Conservation (phyloP, 2,329 filamentous ascomycete species). For the Arthrobotrys iridis region DNA sequence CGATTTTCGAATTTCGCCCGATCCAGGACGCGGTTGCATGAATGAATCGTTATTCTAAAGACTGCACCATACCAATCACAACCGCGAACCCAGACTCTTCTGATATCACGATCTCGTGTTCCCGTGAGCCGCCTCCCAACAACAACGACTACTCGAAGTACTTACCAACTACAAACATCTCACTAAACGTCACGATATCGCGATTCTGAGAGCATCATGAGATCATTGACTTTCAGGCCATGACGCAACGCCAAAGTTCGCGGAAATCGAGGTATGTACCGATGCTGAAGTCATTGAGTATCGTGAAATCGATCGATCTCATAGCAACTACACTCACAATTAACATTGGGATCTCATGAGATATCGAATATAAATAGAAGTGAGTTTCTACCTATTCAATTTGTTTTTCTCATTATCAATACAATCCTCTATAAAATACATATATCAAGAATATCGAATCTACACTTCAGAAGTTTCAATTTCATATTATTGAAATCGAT, state of each 20-base stretch:
- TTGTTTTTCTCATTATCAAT: background rate
- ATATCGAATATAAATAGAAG: too few relatives aligned
- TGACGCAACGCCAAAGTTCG: background rate
- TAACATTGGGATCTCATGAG: too few relatives aligned
- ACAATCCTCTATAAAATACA: background rate
- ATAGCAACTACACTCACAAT: too few relatives aligned
- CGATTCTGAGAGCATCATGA: background rate
- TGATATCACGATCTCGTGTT: conserved; percentile 5
- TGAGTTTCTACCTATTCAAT: too few relatives aligned
- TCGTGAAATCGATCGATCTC: background rate
- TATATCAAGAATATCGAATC: background rate
- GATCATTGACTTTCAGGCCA: background rate
- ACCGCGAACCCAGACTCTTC: background rate
- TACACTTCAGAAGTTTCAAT: background rate
- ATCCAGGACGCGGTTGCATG: too few relatives aligned
- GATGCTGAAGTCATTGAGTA: background rate
- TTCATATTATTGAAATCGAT: background rate
- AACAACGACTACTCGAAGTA: too few relatives aligned
- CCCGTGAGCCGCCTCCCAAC: background rate
- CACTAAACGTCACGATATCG: background rate
- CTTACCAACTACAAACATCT: too few relatives aligned
- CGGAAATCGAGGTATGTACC: background rate
- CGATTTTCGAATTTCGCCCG: too few relatives aligned
- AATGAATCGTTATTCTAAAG: too few relatives aligned
- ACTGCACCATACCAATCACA: conserved; percentile 59